Percentiles rank a stretch among this genome's conserved stretches.
Conservation (phyloP, 2,329 filamentous ascomycete genomes). For the Talaromyces pinophilus region DNA sequence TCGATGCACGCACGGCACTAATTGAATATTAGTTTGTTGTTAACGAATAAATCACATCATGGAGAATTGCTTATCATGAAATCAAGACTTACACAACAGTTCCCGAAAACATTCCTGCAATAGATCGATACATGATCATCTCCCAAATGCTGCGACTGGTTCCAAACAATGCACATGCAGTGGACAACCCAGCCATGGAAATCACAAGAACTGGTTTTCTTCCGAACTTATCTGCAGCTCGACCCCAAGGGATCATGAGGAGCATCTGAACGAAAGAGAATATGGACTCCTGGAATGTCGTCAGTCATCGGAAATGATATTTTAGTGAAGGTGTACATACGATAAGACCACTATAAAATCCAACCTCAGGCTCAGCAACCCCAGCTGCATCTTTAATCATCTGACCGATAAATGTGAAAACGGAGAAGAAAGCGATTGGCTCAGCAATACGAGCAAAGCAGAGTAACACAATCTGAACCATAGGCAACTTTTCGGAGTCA, state of each 20-base stretch:
- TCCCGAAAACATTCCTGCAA: conserved; percentile 73
- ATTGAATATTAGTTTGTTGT: neutral
- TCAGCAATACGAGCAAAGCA: conserved; percentile 74
- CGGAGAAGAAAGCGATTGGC: conserved; percentile 79
- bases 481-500: conserved; percentile 47
- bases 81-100: conserved; percentile 57
- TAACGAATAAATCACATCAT: neutral
- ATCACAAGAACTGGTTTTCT: conserved; percentile 71
- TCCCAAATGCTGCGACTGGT: conserved; percentile 66
- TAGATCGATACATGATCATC: conserved; percentile 71
- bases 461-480: conserved; percentile 67
- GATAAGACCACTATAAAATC: conserved; percentile 78
- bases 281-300: conserved; percentile 52
- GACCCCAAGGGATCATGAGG: conserved; percentile 76
- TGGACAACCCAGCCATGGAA: conserved; percentile 64
- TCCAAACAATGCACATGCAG: conserved; percentile 67
- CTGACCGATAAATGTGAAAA: conserved; percentile 76
- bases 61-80: too few species aligned
- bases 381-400: conserved; percentile 71
- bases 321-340: conserved; percentile 48
- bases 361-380: conserved; percentile 65
- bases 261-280: conserved; percentile 75
- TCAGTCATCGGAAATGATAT: neutral
- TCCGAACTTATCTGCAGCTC: conserved; percentile 66
- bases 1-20: conserved; percentile 71